Percentiles rank a stretch among this genome's conserved stretches.
These are phyloP conservation scores for Coelastrella sp. DNA, from an alignment of 139 green algal species.

Conservation along the genomic window DNA sequence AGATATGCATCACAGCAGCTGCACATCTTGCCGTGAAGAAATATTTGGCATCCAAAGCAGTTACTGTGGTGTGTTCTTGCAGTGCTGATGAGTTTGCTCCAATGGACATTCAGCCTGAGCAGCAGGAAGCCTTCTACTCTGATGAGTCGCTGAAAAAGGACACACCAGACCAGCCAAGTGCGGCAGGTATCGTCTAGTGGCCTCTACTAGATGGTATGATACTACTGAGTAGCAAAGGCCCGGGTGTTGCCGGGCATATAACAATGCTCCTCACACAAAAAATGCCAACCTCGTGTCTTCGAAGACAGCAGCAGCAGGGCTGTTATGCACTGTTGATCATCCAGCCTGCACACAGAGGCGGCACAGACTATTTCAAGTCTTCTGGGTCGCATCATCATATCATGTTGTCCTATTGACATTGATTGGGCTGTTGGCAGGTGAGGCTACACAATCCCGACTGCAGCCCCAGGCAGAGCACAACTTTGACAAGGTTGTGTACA, in stretches of 20 bases:
- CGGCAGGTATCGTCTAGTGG: not conserved
- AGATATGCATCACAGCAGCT: no score
- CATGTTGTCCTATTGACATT: not conserved
- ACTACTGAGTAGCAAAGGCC: not conserved
- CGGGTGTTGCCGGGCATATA: not conserved
- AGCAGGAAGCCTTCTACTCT: not conserved
- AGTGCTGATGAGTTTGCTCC: not conserved
- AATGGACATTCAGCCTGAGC: not conserved
- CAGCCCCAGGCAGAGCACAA: not conserved
- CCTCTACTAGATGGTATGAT: not conserved
- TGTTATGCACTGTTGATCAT: not conserved
- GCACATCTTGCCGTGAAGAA: no score
- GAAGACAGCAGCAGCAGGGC: not conserved
- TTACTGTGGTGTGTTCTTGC: not conserved
- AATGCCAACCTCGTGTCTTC: not conserved
- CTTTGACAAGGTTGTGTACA: constrained; percentile 1
- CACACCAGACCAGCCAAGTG: not conserved
- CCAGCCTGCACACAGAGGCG: not conserved
- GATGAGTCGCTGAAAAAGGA: not conserved
- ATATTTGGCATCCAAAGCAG: no score
- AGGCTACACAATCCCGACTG: not conserved
- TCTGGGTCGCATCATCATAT: not conserved
- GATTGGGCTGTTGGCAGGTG: not conserved
- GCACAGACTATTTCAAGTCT: not conserved
- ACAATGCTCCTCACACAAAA: not conserved